phyloP scores from a whole-genome alignment of 441 rosid species.

The Jatropha podagrica region DNA sequence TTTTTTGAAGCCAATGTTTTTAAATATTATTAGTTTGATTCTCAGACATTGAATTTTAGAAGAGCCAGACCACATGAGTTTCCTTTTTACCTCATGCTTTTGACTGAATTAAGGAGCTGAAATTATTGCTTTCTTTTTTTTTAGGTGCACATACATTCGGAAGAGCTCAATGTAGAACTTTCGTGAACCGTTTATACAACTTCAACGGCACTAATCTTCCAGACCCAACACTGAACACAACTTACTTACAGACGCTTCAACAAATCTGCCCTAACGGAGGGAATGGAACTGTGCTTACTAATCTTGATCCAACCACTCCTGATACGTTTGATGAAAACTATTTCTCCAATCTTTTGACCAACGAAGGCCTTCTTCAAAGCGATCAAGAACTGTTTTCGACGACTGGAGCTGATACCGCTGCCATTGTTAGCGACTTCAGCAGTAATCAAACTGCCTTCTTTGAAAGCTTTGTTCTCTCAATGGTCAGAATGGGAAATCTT shows the following conservation, averaged over 20 bases:
- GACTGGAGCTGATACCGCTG: constrained; percentile 35
- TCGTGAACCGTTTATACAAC: constrained; percentile 47
- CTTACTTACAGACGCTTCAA: constrained; percentile 39
- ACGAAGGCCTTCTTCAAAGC: constrained; percentile 44
- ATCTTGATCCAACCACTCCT: constrained; percentile 55
- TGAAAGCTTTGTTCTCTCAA: constrained; percentile 41
- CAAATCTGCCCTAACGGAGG: constrained; percentile 50
- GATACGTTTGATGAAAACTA: constrained; percentile 50
- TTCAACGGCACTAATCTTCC: constrained; percentile 47
- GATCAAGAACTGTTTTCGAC: constrained; percentile 40
- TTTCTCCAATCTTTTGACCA: constrained; percentile 44
- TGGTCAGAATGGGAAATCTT: constrained; percentile 62
- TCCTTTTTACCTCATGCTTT: too few relatives aligned
- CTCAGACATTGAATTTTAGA: too few relatives aligned
- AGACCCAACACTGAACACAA: constrained; percentile 51
- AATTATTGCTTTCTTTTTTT: background rate
- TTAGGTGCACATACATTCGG: constrained; percentile 73
- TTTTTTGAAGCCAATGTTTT: too few relatives aligned
- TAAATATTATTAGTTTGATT: too few relatives aligned
- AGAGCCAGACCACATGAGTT: too few relatives aligned
- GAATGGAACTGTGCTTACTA: constrained; percentile 28
- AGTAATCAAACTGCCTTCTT: constrained; percentile 38
- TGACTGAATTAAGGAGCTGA: too few relatives aligned
- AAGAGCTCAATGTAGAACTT: constrained; percentile 41
- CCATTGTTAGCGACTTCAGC: constrained; percentile 39